These are phyloP conservation scores for Prunus yedoensis DNA, from an alignment of 331 rosid species.

Conservation along the genomic window DNA sequence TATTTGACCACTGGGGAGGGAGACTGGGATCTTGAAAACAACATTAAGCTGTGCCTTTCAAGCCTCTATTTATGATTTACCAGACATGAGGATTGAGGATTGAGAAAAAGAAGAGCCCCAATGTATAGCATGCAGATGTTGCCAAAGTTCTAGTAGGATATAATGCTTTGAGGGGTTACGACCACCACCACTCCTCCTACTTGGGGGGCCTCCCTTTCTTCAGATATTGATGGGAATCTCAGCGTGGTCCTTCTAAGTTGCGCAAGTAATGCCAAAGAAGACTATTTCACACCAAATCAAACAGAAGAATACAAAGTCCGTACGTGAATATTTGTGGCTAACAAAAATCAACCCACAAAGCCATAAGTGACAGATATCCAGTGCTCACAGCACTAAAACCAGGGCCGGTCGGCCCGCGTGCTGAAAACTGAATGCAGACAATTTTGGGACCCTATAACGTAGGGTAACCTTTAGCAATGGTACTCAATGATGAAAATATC, in stretches of 20 bases:
- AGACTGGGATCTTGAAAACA: too few relatives aligned
- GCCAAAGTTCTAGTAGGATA: too few relatives aligned
- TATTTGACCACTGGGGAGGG: too few relatives aligned
- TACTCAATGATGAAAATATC: too few relatives aligned
- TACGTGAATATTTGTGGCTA: not conserved
- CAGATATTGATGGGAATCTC: constrained; percentile 27
- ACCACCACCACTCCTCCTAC: constrained; percentile 16
- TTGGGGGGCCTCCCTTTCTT: constrained; percentile 23
- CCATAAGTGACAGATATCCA: not conserved
- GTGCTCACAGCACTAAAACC: not conserved
- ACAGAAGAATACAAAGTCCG: not conserved
- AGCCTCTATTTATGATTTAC: too few relatives aligned
- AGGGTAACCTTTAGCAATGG: not conserved
- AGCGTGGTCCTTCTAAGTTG: constrained; percentile 5
- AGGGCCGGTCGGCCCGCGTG: not conserved
- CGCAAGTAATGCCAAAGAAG: not conserved
- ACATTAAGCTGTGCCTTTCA: too few relatives aligned
- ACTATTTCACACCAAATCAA: not conserved
- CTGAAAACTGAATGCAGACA: not conserved
- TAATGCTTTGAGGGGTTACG: not conserved
- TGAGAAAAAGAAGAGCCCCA: too few relatives aligned
- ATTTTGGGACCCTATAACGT: not conserved
- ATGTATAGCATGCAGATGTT: too few relatives aligned
- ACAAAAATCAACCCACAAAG: constrained; percentile 2
- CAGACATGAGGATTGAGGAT: too few relatives aligned